phyloP scores from a whole-genome alignment of 192 early-diverging fungal species.

The Coemansia sp. region DNA sequence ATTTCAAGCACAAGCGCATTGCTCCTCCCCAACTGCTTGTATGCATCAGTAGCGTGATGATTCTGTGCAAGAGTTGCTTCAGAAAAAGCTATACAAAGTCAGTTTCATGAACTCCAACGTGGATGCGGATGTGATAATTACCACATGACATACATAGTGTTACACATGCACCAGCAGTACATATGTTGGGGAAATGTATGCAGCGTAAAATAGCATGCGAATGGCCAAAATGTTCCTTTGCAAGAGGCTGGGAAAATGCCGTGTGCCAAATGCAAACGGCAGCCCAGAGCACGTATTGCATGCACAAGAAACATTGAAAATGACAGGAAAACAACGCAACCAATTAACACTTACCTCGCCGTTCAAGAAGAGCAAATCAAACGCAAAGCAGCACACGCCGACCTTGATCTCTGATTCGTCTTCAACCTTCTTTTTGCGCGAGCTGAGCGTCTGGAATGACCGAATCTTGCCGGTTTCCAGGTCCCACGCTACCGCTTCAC shows the following conservation, averaged over 20 bases:
- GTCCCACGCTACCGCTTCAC: slow-evolving; percentile 99
- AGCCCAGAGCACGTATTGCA: neutral
- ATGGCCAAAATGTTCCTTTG: neutral
- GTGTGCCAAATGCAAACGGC: neutral
- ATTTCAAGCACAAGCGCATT: too few species aligned
- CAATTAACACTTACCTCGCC: slow-evolving; percentile 60
- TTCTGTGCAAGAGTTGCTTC: neutral
- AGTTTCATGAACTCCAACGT: neutral
- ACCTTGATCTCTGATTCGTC: slow-evolving; percentile 89
- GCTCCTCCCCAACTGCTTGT: too few species aligned
- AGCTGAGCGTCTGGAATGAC: slow-evolving; percentile 96
- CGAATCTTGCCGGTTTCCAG: slow-evolving; percentile 77
- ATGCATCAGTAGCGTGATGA: too few species aligned
- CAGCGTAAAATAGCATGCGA: neutral
- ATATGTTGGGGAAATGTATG: neutral
- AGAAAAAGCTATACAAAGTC: neutral
- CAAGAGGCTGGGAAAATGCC: neutral
- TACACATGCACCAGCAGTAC: neutral
- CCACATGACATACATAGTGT: neutral
- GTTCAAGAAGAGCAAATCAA: slow-evolving; percentile 94
- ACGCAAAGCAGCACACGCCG: slow-evolving; percentile 94
- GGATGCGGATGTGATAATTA: neutral
- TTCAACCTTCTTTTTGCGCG: slow-evolving; percentile 94
- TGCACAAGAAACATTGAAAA: neutral
- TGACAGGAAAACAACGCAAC: too few species aligned